Conservation (phyloP, 1,284 basidiomycete genomes). For the Cryptococcus depauperatus region DNA sequence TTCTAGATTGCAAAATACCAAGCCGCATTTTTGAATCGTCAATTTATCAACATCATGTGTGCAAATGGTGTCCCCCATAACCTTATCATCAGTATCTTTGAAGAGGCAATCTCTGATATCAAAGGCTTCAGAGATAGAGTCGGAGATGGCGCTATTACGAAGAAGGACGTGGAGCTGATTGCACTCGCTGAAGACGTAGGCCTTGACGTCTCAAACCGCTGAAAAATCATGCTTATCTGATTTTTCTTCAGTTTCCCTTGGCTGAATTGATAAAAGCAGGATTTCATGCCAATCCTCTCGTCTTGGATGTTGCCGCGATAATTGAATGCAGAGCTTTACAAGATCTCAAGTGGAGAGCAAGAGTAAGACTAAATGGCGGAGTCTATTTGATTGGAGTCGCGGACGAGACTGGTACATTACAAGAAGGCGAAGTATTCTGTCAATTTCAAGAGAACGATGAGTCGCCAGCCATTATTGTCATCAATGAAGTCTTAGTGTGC, state of each 20-base stretch:
- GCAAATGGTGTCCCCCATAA: constrained; percentile 35
- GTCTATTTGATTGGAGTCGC: constrained; percentile 43
- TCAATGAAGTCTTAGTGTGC: constrained; percentile 36
- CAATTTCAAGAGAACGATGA: constrained; percentile 37
- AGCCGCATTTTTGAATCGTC: constrained; percentile 42
- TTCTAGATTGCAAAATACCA: constrained; percentile 40
- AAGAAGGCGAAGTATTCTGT: constrained; percentile 43
- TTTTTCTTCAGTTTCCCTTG: constrained; percentile 33
- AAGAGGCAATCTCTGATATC: constrained; percentile 26
- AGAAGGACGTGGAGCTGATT: constrained; percentile 23
- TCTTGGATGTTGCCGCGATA: constrained; percentile 37
- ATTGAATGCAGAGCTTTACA: constrained; percentile 37
- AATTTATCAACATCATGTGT: constrained; percentile 45
- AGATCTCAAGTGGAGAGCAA: constrained; percentile 44
- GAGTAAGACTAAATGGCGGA: constrained; percentile 32
- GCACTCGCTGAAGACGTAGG: constrained; percentile 23
- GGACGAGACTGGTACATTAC: constrained; percentile 37
- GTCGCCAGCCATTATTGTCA: constrained; percentile 22
- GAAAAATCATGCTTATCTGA: neutral
- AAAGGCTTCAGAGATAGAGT: constrained; percentile 30
- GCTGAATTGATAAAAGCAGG: constrained; percentile 31
- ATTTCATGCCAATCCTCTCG: constrained; percentile 34
- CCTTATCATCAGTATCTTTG: constrained; percentile 36
- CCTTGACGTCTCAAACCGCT: neutral
- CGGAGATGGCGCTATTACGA: constrained; percentile 7